Evolutionary conservation across 192 early-diverging fungal genomes (phyloP).

Genomic region (Nowakowskiella sp.): DNA sequence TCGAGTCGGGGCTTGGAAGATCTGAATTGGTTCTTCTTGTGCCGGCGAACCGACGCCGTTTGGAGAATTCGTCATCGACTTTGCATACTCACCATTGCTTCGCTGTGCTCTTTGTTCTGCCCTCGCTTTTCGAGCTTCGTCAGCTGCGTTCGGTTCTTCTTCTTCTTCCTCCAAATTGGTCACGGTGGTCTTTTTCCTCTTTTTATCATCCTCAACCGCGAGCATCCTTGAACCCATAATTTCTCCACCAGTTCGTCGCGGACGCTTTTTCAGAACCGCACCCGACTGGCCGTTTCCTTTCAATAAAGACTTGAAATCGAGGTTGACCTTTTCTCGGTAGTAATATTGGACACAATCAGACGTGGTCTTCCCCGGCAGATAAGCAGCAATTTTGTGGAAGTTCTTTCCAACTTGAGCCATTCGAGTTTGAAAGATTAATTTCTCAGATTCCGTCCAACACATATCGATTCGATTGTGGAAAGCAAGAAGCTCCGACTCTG

Average conservation of each 20-base stretch:
- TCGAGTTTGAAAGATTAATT: constrained; percentile 24
- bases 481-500: constrained; percentile 23
- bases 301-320: constrained; percentile 28
- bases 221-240: neutral
- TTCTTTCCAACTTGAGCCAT: constrained; percentile 34
- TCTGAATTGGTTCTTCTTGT: no score
- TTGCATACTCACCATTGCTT: no score
- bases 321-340: constrained; percentile 36
- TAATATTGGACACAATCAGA: constrained; percentile 41
- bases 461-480: constrained; percentile 23
- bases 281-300: constrained; percentile 16
- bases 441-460: constrained; percentile 34
- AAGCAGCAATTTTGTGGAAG: constrained; percentile 33
- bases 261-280: no score
- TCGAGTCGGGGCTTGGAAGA: no score
- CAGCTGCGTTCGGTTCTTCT: neutral
- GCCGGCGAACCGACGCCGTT: no score
- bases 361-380: constrained; percentile 29
- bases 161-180: neutral
- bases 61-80: no score
- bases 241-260: no score
- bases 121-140: no score
- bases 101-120: no score
- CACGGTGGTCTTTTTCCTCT: constrained; percentile 8
- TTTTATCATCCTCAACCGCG: neutral